Base-by-base conservation (phyloP, 805 yeast species). In the Candida caryicola region DNA sequence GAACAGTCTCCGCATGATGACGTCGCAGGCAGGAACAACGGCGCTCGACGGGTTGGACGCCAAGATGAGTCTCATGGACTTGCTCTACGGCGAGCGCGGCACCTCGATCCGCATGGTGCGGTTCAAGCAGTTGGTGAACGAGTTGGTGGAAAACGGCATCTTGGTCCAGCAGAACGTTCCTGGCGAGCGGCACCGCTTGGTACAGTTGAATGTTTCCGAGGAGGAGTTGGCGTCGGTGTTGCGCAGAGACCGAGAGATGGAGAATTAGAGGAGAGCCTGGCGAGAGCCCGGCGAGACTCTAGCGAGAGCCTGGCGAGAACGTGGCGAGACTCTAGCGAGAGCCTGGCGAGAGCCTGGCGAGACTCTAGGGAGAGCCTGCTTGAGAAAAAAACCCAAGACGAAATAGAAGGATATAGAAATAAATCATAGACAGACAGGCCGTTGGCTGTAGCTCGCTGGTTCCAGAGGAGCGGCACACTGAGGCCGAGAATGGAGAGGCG, bases 131-230 rank as follows among this genome's bases (percentile, higher is more conserved):
- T 71, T 86, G 1, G 51, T 89, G 5, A 69, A 72, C 33, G 95
- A 88, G 50, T 64, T 91, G 39, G 77, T 78, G 10, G 96, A 89
- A 39, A 79, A 81, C 31, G 98, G 97, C 0, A 64, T 91, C 4
- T 45, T 93, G 2, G 65, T 79, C 3, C 82, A 79, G 50, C 95
- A 86, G 53, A 76, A 76, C 33, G 65, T 76, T 41, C 74, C 73
- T 34, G 81, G 88, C 18, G 95, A 86, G 51, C 70, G 96, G 35
- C 64, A 76, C 39, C 72, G 81, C 17, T 60, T 80, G 39, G 63
- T 91, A 0, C 75, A 84, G 36, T 64, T 93, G 42, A 79, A 77
- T 47, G 67, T 87, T 1, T 77, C 90, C 3, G 82, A 78, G 33
- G 91, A 82, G 41, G 95, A 85, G 43, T 69, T 88, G 1, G 53